A percentile compares a stretch with the other conserved stretches of the same genome.
These are phyloP conservation scores for Fistulinella cinereoalba DNA, from an alignment of 1,284 basidiomycete genomes.

Conservation along the genomic window DNA sequence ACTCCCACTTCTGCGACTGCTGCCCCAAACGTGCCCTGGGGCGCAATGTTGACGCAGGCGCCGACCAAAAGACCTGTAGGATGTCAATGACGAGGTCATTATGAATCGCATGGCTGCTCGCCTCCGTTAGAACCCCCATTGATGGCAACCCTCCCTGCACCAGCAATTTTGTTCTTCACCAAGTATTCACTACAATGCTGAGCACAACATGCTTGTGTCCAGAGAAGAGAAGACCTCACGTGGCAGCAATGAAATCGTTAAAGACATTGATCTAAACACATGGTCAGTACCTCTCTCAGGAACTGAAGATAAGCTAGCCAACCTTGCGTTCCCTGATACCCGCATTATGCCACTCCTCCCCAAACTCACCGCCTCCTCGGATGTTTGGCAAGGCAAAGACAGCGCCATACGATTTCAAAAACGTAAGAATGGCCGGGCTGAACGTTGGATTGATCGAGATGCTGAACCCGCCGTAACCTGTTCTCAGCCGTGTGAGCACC, in stretches of 20 bases:
- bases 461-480: constrained; percentile 78
- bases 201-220: no score
- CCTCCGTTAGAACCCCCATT: constrained; percentile 81
- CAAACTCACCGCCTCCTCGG: constrained; percentile 83
- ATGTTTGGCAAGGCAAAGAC: constrained; percentile 76
- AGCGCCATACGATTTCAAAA: constrained; percentile 71
- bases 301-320: constrained; percentile 11
- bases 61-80: constrained; percentile 67
- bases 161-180: constrained; percentile 68
- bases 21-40: constrained; percentile 76
- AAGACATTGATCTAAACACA: constrained; percentile 64
- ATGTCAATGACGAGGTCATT: constrained; percentile 8
- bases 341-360: constrained; percentile 78
- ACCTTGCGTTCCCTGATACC: constrained; percentile 72
- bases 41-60: constrained; percentile 78
- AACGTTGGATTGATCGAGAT: constrained; percentile 74
- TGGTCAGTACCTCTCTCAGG: not conserved
- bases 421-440: constrained; percentile 71
- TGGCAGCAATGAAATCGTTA: constrained; percentile 79
- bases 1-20: constrained; percentile 81
- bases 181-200: constrained; percentile 71
- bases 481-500: no score
- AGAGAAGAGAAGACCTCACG: constrained; percentile 44
- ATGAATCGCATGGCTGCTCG: constrained; percentile 24
- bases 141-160: constrained; percentile 71